Evolutionary conservation across 805 yeast genomes (phyloP).

Genomic region (Wickerhamiella shivajii): DNA sequence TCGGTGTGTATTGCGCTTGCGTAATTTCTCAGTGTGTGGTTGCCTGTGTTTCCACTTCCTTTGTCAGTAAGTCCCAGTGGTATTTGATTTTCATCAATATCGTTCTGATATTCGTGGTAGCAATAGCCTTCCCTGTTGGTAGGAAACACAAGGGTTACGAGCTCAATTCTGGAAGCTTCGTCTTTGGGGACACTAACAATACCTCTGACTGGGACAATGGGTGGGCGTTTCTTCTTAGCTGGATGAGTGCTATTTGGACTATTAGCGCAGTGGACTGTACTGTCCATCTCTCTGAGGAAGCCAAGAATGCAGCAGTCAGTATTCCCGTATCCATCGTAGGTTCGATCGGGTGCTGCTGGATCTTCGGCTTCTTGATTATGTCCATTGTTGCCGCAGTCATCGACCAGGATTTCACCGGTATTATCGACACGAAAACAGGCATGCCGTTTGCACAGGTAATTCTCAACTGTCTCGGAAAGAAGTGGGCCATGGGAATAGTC

Average conservation of each 20-base stretch:
- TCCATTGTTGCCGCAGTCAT: slow-evolving; percentile 36
- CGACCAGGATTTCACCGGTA: slow-evolving; percentile 32
- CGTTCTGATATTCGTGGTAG: slow-evolving; percentile 34
- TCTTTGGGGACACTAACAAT: slow-evolving; percentile 39
- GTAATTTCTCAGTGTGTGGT: slow-evolving; percentile 36
- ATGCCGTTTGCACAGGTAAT: slow-evolving; percentile 44
- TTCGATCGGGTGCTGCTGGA: slow-evolving; percentile 39
- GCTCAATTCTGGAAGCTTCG: slow-evolving; percentile 35
- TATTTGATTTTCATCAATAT: slow-evolving; percentile 40
- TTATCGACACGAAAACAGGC: slow-evolving; percentile 34
- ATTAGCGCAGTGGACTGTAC: slow-evolving; percentile 60
- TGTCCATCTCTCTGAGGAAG: slow-evolving; percentile 54
- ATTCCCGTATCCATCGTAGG: slow-evolving; percentile 52
- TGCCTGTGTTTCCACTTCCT: slow-evolving; percentile 42
- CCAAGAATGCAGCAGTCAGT: slow-evolving; percentile 45
- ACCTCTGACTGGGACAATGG: slow-evolving; percentile 51
- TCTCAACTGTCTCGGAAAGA: slow-evolving; percentile 32
- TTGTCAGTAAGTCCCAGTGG: slow-evolving; percentile 42
- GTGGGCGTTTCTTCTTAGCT: slow-evolving; percentile 38
- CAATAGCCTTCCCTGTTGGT: slow-evolving; percentile 52
- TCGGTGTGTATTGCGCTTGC: slow-evolving; percentile 53
- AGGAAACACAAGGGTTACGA: slow-evolving; percentile 11
- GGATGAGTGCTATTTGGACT: slow-evolving; percentile 27
- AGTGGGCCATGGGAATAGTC: slow-evolving; percentile 31
- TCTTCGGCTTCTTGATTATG: slow-evolving; percentile 40